Conservation (phyloP, 192 early-diverging fungal genomes). For the Coemansia umbellata region DNA sequence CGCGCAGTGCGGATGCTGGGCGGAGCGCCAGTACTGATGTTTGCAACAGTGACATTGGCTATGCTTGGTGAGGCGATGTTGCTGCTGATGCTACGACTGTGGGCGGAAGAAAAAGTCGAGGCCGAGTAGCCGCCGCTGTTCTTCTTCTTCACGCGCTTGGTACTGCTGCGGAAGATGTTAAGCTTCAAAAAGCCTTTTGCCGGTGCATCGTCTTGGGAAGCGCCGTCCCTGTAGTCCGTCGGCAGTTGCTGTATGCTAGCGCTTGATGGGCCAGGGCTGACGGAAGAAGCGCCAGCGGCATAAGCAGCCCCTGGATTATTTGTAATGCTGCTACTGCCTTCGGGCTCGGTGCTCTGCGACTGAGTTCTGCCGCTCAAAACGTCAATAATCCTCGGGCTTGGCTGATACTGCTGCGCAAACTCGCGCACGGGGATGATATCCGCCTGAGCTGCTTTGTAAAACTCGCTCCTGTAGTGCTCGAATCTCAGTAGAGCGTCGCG, state of each 20-base stretch:
- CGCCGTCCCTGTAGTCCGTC: neutral
- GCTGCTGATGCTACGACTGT: slow-evolving; percentile 25
- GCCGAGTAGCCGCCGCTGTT: slow-evolving; percentile 8
- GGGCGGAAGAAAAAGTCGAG: slow-evolving; percentile 2
- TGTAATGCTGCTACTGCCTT: neutral
- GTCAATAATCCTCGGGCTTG: slow-evolving; percentile 13
- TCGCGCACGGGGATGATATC: slow-evolving; percentile 2
- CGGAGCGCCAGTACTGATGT: neutral
- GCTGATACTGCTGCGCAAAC: slow-evolving; percentile 9
- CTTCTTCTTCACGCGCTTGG: slow-evolving; percentile 20
- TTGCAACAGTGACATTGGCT: slow-evolving; percentile 1
- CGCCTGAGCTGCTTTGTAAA: slow-evolving; percentile 18
- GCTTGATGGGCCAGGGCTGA: neutral
- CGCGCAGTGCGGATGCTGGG: slow-evolving; percentile 14
- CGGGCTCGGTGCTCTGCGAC: neutral
- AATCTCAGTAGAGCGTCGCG: slow-evolving; percentile 34
- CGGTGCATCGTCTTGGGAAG: slow-evolving; percentile 4
- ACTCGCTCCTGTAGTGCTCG: slow-evolving; percentile 44
- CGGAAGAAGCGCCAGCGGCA: neutral
- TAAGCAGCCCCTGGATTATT: neutral
- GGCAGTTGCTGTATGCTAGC: neutral
- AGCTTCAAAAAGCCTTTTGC: slow-evolving; percentile 30
- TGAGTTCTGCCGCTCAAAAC: slow-evolving; percentile 6
- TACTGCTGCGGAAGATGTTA: slow-evolving; percentile 37
- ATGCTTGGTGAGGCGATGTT: slow-evolving; percentile 3